These are phyloP conservation scores for Plasmodium vivax DNA, from an alignment of 169 alveolate genomes.

Conservation along the genomic window DNA sequence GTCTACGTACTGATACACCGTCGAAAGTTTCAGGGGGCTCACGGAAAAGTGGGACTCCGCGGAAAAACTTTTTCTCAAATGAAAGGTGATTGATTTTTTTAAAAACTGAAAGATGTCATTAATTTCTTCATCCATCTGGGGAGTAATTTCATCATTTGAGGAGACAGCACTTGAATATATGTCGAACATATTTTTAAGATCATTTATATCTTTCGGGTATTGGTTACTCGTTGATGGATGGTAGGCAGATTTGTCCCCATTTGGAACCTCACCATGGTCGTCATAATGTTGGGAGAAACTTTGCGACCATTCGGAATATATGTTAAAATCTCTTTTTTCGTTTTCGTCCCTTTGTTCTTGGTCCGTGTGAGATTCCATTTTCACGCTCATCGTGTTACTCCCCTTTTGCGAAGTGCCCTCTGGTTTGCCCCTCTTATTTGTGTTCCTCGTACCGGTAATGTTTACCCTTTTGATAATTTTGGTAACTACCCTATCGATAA, in stretches of 20 bases:
- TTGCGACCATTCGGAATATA: neutral
- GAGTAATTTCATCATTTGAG: conserved; percentile 81
- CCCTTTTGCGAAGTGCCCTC: neutral
- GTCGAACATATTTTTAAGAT: conserved; percentile 85
- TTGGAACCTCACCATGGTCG: neutral
- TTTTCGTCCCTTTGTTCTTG: neutral
- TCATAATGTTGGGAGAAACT: neutral
- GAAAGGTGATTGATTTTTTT: conserved; percentile 81
- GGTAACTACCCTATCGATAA: conserved; percentile 15
- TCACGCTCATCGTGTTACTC: neutral
- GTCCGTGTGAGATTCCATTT: conserved; percentile 2
- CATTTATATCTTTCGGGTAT: conserved; percentile 31
- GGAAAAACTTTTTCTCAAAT: conserved; percentile 94
- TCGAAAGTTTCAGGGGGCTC: conserved; percentile 78
- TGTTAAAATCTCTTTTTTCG: conserved; percentile 4
- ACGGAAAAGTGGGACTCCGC: conserved; percentile 88
- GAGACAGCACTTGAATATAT: conserved; percentile 89
- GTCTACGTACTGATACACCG: conserved; percentile 84
- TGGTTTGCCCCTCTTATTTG: neutral
- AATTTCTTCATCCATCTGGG: conserved; percentile 34
- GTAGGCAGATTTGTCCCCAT: neutral
- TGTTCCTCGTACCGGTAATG: neutral
- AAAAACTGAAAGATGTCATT: conserved; percentile 53
- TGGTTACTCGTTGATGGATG: neutral
- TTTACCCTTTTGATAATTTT: conserved; percentile 25